phyloP scores from a whole-genome alignment of 495 filamentous ascomycete genomes.

The Talaromyces borbonicus region DNA sequence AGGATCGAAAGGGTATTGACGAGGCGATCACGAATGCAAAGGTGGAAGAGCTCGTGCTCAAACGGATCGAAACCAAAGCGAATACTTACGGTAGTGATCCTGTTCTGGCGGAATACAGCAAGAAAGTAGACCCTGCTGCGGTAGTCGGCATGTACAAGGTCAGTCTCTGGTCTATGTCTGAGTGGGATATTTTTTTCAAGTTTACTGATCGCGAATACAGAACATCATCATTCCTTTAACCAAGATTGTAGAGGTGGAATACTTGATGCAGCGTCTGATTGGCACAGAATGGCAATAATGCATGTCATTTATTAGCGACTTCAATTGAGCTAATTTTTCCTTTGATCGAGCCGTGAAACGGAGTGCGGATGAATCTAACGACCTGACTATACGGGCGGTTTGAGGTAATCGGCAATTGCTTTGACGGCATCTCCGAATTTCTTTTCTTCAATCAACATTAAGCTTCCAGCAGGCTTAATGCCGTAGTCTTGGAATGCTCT shows the following conservation, averaged over 20 bases:
- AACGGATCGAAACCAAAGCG: slow-evolving; percentile 80
- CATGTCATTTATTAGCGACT: too few species aligned
- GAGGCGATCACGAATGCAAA: slow-evolving; percentile 80
- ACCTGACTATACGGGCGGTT: slow-evolving; percentile 19
- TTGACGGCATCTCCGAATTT: slow-evolving; percentile 60
- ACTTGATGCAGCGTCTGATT: slow-evolving; percentile 86
- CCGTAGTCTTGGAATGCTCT: slow-evolving; percentile 90
- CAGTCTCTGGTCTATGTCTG: slow-evolving; percentile 9
- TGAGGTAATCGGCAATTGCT: slow-evolving; percentile 61
- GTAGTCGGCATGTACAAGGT: slow-evolving; percentile 91
- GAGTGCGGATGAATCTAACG: too few species aligned
- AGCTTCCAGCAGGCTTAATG: slow-evolving; percentile 68
- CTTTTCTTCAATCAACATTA: slow-evolving; percentile 65
- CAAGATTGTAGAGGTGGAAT: slow-evolving; percentile 95
- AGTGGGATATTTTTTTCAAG: slow-evolving; percentile 10
- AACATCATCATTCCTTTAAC: slow-evolving; percentile 94
- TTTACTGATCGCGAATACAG: slow-evolving; percentile 30
- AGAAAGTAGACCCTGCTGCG: slow-evolving; percentile 86
- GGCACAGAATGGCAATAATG: slow-evolving; percentile 53
- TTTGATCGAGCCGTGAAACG: neutral
- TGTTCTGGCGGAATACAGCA: slow-evolving; percentile 43
- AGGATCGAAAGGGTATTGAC: slow-evolving; percentile 71
- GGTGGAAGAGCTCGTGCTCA: slow-evolving; percentile 88
- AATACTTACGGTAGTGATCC: slow-evolving; percentile 94
- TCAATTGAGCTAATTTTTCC: neutral